A percentile compares a stretch with the other conserved stretches of the same genome.
These are phyloP conservation scores for Barnettozyma wickerhamii DNA, from an alignment of 805 yeast species.

Conservation along the genomic window DNA sequence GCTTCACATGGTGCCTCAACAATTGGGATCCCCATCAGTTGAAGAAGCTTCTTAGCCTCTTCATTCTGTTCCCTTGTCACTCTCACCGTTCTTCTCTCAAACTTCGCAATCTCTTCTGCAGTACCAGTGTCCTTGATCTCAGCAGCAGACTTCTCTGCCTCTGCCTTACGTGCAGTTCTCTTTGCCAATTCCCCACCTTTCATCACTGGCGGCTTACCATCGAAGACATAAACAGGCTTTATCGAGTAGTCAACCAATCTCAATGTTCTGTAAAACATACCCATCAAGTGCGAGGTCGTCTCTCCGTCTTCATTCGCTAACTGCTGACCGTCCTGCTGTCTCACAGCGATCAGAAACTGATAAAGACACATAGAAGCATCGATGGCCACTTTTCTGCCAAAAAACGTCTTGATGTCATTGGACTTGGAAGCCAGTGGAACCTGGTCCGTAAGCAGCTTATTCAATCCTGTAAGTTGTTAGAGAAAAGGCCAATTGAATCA, in stretches of 20 bases:
- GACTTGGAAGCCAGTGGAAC: constrained; percentile 79
- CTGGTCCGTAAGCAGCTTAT: constrained; percentile 81
- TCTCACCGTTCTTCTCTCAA: constrained; percentile 82
- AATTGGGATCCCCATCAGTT: constrained; percentile 92
- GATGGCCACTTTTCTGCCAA: constrained; percentile 96
- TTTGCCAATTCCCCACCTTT: constrained; percentile 92
- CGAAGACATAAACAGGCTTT: constrained; percentile 95
- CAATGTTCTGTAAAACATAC: constrained; percentile 91
- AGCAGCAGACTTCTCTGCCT: constrained; percentile 71
- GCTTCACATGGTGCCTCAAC: constrained; percentile 97
- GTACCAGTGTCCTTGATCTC: constrained; percentile 78
- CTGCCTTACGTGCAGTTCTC: constrained; percentile 74
- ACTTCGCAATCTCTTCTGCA: constrained; percentile 67
- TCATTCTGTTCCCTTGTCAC: constrained; percentile 91
- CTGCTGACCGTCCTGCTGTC: constrained; percentile 96
- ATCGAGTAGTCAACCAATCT: constrained; percentile 89
- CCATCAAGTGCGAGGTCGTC: constrained; percentile 91
- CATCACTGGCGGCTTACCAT: constrained; percentile 94
- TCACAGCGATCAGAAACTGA: constrained; percentile 92
- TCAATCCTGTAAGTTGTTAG: constrained; percentile 52
- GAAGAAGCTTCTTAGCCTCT: constrained; percentile 79
- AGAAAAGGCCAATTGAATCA: not conserved
- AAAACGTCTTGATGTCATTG: constrained; percentile 76
- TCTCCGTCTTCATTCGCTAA: constrained; percentile 86
- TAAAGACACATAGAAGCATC: constrained; percentile 95